phyloP scores from a whole-genome alignment of 163 green algal genomes.

The Scenedesmus sp. region DNA sequence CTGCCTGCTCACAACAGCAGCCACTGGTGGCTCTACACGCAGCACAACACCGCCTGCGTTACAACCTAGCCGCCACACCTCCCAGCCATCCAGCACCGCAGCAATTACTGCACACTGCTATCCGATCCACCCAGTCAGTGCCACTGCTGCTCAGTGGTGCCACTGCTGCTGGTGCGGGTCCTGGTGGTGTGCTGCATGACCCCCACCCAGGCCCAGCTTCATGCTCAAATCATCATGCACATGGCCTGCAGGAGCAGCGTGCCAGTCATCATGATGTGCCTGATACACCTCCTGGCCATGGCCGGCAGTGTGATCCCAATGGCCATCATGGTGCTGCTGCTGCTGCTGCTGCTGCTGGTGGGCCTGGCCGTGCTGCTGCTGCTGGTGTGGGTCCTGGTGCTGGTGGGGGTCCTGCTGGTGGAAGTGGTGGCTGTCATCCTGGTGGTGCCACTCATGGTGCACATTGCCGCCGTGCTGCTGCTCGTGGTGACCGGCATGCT shows the following conservation, averaged over 20 bases:
- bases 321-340: conserved; percentile 1
- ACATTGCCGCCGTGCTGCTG: conserved; percentile 17
- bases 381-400: conserved; percentile 23
- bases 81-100: no score
- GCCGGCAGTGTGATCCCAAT: not conserved
- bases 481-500: not conserved
- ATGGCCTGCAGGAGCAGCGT: not conserved
- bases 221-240: conserved; percentile 37
- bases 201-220: conserved; percentile 42
- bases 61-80: no score
- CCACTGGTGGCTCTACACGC: not conserved
- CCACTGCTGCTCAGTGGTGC: conserved; percentile 8
- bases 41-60: no score
- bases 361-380: not conserved
- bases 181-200: not conserved
- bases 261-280: conserved; percentile 9
- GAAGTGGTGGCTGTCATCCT: conserved; percentile 37
- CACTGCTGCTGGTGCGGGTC: not conserved
- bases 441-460: conserved; percentile 23
- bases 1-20: not conserved
- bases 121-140: not conserved
- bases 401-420: conserved; percentile 21
- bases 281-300: conserved; percentile 17
- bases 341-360: not conserved
- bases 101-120: not conserved